phyloP scores from a whole-genome alignment of 2,329 filamentous ascomycete species.

The Alternaria hordeiaustralica region DNA sequence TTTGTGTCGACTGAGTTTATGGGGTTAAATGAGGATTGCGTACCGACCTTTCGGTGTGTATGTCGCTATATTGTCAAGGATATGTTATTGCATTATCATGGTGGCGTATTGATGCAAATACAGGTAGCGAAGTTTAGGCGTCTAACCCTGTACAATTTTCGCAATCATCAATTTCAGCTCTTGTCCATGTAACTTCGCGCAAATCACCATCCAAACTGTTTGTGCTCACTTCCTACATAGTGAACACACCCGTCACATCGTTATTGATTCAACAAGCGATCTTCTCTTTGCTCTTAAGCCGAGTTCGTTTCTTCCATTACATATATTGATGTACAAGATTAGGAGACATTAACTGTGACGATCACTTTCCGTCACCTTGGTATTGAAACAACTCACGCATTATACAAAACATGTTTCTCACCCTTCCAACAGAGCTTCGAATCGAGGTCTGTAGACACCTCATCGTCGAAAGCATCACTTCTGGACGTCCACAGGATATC shows the following conservation, averaged over 20 bases:
- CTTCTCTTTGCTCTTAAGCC: neutral
- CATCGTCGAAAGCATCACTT: neutral
- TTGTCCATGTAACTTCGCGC: rapidly evolving
- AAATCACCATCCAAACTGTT: neutral
- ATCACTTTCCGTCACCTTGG: neutral
- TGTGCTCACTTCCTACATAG: neutral
- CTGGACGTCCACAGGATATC: neutral
- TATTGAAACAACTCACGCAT: neutral
- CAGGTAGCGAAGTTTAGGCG: neutral
- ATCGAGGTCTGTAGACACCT: neutral
- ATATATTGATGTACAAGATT: neutral
- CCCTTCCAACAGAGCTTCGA: neutral
- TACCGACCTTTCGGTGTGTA: neutral
- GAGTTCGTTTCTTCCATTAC: neutral
- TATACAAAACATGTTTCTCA: neutral
- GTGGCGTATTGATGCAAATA: neutral
- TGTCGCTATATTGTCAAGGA: neutral
- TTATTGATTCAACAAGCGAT: neutral
- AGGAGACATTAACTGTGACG: neutral
- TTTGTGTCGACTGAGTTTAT: neutral
- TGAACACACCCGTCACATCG: neutral
- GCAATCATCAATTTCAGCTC: too few relatives aligned
- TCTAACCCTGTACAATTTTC: neutral
- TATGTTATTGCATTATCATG: neutral
- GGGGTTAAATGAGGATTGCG: neutral